phyloP scores from a whole-genome alignment of 805 yeast species.

The Candida bentonensis region DNA sequence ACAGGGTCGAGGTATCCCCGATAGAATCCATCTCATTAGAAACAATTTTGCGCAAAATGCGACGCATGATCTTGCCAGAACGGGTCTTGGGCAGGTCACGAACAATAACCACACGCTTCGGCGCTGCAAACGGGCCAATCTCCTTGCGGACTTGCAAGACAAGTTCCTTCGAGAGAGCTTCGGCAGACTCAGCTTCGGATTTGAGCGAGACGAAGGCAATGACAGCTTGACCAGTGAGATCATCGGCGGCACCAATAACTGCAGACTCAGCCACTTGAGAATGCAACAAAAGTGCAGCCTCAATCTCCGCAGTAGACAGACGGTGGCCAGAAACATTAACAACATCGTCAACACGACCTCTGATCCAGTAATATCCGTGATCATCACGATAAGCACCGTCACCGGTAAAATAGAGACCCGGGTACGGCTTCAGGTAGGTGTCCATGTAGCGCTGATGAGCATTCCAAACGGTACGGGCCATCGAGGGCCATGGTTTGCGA shows the following conservation, averaged over 20 bases:
- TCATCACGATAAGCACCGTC: constrained; percentile 97
- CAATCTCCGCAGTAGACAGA: constrained; percentile 96
- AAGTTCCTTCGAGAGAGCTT: constrained; percentile 49
- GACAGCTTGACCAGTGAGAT: constrained; percentile 94
- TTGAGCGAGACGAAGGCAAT: constrained; percentile 79
- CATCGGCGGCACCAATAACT: constrained; percentile 92
- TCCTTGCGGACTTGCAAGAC: constrained; percentile 80
- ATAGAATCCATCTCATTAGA: constrained; percentile 85
- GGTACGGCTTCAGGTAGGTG: constrained; percentile 86
- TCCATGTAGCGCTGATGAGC: constrained; percentile 79
- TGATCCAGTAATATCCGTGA: constrained; percentile 95
- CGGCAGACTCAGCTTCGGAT: constrained; percentile 28
- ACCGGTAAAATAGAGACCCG: constrained; percentile 90
- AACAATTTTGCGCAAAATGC: constrained; percentile 85
- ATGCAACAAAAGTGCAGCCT: constrained; percentile 54
- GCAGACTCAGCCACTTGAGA: constrained; percentile 81
- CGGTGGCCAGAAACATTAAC: constrained; percentile 97
- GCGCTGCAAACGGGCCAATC: constrained; percentile 91
- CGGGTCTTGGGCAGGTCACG: constrained; percentile 95
- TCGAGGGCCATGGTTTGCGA: constrained; percentile 92
- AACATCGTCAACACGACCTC: constrained; percentile 97
- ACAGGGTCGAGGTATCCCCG: constrained; percentile 83
- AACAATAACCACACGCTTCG: constrained; percentile 71
- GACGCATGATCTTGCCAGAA: constrained; percentile 97
- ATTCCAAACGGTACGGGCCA: constrained; percentile 90